Base-by-base conservation (phyloP, 2,329 filamentous ascomycete genomes). In the Fusarium dlaminii region DNA sequence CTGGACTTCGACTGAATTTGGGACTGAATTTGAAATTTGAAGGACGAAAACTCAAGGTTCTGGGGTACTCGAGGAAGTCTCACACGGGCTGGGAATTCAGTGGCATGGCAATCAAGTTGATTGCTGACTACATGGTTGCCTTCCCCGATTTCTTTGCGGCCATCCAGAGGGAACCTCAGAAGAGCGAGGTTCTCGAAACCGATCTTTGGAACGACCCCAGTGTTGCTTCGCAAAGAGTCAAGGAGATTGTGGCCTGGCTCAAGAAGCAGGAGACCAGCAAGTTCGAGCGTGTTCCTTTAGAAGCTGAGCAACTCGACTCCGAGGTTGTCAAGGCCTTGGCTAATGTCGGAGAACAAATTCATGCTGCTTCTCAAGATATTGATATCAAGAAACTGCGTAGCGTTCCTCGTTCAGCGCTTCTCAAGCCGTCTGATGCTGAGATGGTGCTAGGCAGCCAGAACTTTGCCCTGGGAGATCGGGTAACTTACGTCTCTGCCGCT, bases 11-110 rank as follows among this genome's bases (percentile, higher is more conserved):
- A 77, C 88, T 98, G 71, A 99, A 99, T 78, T 86, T 99, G 30
- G 96, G 96, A 1, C 87, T 99, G 70, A 99, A 99, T 79, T 88
- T 99, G 75, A 99, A 99, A 82, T 99, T 99, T 68, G 96, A 99
- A 81, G 94, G 91, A 6, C 96, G 94, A 84, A 98, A 98, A 83
- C 89, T 95, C 77, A 99, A 99, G 84, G 96, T 99, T 12, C 85
- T 99, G 37, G 96, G 96, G 2, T 99, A 98, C 82, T 98, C 96
- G 30, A 93, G 95, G 77, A 96, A 96, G 80, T 92, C 91, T 8
- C 87, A 90, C 18, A 93, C 90, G 34, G 96, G 97, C 11, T 99
- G 97, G 97, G 96, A 99, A 82, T 99, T 98, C 81, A 98, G 95
- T 79, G 88, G 90, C 56, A 92, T 94, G 75, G 95, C 96, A 2